A percentile compares a stretch with the other conserved stretches of the same genome.
phyloP scores from a whole-genome alignment of 2,329 filamentous ascomycete genomes.

The Pseudogymnoascus verrucosus region DNA sequence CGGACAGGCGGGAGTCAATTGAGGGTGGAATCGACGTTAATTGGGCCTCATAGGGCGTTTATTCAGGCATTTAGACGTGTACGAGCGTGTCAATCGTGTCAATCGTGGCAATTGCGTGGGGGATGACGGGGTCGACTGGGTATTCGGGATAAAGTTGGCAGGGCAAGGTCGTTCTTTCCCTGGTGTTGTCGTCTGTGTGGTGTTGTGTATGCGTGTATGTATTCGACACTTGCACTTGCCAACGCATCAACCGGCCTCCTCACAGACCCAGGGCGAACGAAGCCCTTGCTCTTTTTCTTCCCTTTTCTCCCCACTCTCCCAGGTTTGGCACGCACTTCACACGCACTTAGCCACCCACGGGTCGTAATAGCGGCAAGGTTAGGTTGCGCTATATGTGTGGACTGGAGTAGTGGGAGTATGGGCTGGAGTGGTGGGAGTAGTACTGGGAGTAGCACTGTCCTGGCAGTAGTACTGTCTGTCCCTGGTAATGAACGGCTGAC shows the following conservation, averaged over 20 bases:
- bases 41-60: constrained; percentile 3
- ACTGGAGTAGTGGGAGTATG: not conserved
- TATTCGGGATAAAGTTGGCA: not conserved
- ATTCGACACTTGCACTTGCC: constrained; percentile 3
- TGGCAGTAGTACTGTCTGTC: not conserved
- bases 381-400: not conserved
- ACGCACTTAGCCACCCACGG: not conserved
- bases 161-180: not conserved
- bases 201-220: not conserved
- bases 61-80: not conserved
- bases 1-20: not conserved
- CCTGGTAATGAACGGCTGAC: not conserved
- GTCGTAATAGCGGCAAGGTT: not conserved
- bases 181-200: not conserved
- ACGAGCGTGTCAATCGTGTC: not conserved
- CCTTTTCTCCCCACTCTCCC: not conserved
- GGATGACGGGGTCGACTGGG: not conserved
- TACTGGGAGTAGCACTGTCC: not conserved
- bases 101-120: not conserved
- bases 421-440: not conserved
- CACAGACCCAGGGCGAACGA: not conserved
- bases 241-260: constrained; percentile 4
- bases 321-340: not conserved
- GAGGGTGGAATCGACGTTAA: not conserved
- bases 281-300: not conserved